These are phyloP conservation scores for Cryptococcus sp. DNA, from an alignment of 1,284 basidiomycete species.

Conservation along the genomic window DNA sequence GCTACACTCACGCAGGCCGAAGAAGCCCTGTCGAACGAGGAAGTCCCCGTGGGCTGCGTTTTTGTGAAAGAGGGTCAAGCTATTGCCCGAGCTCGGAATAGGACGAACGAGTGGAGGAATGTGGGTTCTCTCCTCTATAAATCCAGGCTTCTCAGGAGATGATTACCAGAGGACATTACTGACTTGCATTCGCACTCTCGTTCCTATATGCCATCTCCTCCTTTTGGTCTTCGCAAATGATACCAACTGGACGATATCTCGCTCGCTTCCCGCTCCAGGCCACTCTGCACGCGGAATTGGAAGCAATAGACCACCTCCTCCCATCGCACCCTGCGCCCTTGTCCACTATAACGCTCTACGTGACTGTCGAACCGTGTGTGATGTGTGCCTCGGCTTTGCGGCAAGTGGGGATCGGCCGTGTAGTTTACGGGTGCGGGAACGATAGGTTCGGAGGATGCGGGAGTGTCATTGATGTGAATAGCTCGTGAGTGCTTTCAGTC, in stretches of 20 bases:
- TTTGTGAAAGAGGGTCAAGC: conserved; percentile 77
- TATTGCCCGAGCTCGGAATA: conserved; percentile 85
- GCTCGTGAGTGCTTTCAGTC: conserved; percentile 59
- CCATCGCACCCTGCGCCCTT: conserved; percentile 66
- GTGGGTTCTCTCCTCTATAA: conserved; percentile 56
- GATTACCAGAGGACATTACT: background rate
- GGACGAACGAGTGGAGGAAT: conserved; percentile 92
- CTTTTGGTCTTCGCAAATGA: too few relatives aligned
- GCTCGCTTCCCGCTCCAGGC: conserved; percentile 61
- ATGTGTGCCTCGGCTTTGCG: conserved; percentile 97
- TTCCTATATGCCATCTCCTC: background rate
- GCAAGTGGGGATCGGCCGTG: conserved; percentile 87
- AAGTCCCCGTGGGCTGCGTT: conserved; percentile 96
- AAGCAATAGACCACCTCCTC: conserved; percentile 90
- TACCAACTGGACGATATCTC: too few relatives aligned
- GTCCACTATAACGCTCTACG: conserved; percentile 82
- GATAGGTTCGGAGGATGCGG: conserved; percentile 98
- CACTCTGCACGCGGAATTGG: conserved; percentile 95
- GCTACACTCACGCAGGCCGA: conserved; percentile 50
- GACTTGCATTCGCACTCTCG: background rate
- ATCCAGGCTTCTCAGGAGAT: background rate
- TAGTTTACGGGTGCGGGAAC: conserved; percentile 93
- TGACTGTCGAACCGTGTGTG: conserved; percentile 98
- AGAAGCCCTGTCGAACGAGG: conserved; percentile 79
- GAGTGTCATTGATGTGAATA: conserved; percentile 86